A percentile compares a stretch with the other conserved stretches of the same genome.
Evolutionary conservation across 2,329 filamentous ascomycete genomes (phyloP).

Genomic region (Thermothelomyces thermophilus): DNA sequence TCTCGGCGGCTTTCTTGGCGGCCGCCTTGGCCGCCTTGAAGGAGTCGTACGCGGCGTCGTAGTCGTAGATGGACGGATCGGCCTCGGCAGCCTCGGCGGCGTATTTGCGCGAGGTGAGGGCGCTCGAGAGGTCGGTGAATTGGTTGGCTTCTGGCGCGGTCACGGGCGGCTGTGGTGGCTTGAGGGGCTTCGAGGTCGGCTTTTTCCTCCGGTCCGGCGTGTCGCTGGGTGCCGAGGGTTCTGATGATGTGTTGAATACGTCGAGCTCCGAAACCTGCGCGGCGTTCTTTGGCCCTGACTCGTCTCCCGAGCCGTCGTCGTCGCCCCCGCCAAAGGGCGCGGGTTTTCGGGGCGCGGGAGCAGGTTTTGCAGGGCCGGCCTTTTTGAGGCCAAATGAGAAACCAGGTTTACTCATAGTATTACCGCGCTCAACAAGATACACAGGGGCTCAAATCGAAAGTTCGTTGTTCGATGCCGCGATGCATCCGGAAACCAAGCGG

Average conservation of each 20-base stretch:
- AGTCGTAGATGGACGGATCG: conserved; percentile 76
- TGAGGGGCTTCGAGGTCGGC: conserved; percentile 28
- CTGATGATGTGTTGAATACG: conserved; percentile 34
- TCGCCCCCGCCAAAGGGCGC: conserved; percentile 52
- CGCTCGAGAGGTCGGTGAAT: conserved; percentile 61
- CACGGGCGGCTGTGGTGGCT: conserved; percentile 25
- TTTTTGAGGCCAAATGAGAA: conserved; percentile 57
- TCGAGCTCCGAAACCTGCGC: conserved; percentile 58
- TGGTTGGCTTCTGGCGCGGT: conserved; percentile 27
- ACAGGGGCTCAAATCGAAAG: not conserved
- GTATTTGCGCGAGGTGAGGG: conserved; percentile 56
- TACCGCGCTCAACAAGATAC: not conserved
- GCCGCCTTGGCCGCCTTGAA: conserved; percentile 55
- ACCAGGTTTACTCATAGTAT: conserved; percentile 41
- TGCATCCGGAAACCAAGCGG: not conserved
- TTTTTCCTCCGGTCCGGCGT: conserved; percentile 13
- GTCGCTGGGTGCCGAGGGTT: conserved; percentile 18
- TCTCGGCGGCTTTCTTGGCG: conserved; percentile 67
- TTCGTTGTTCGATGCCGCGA: not conserved
- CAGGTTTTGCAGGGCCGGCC: conserved; percentile 41
- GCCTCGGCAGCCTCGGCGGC: conserved; percentile 58
- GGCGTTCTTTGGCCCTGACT: conserved; percentile 32
- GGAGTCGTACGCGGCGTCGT: conserved; percentile 75
- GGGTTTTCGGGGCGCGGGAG: conserved; percentile 45
- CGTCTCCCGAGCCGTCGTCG: conserved; percentile 41